Evolutionary conservation across 108 stramenopile species (phyloP).

Genomic region (Stephanodiscus triporus): DNA sequence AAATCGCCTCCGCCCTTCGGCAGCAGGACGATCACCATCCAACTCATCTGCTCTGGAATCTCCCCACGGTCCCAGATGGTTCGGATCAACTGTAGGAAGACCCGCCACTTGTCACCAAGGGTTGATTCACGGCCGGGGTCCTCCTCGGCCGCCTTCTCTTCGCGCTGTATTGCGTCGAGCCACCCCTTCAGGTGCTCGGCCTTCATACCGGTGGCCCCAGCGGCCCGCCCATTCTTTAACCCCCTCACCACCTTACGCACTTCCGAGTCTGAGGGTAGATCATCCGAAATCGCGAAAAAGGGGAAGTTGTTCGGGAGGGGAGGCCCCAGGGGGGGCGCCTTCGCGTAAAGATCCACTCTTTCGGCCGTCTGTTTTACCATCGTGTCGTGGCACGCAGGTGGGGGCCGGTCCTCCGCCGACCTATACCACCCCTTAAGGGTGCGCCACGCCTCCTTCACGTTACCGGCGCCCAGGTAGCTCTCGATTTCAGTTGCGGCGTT

Average conservation of each 20-base stretch:
- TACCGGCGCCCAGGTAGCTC: neutral
- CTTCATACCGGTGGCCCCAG: neutral
- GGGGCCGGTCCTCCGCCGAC: slow-evolving; percentile 4
- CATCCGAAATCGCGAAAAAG: no score
- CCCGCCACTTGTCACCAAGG: no score
- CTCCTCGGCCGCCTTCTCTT: no score
- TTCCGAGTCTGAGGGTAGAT: neutral
- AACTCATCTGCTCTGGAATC: no score
- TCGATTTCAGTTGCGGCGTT: slow-evolving; percentile 1
- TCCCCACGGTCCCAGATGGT: no score
- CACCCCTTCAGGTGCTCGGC: no score
- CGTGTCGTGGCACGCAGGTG: neutral
- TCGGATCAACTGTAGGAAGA: no score
- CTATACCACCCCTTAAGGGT: slow-evolving; percentile 14
- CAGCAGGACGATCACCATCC: no score
- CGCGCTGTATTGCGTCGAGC: no score
- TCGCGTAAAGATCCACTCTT: neutral
- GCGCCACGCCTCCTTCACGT: slow-evolving; percentile 5
- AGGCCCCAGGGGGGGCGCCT: slow-evolving; percentile 3
- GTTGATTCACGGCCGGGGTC: no score
- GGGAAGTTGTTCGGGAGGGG: no score
- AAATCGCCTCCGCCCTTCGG: no score
- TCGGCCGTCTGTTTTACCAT: neutral
- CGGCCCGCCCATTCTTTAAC: neutral
- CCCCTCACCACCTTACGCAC: neutral